These are phyloP conservation scores for Tagetes patula DNA, from an alignment of 129 eudicot genomes.

Conservation along the genomic window DNA sequence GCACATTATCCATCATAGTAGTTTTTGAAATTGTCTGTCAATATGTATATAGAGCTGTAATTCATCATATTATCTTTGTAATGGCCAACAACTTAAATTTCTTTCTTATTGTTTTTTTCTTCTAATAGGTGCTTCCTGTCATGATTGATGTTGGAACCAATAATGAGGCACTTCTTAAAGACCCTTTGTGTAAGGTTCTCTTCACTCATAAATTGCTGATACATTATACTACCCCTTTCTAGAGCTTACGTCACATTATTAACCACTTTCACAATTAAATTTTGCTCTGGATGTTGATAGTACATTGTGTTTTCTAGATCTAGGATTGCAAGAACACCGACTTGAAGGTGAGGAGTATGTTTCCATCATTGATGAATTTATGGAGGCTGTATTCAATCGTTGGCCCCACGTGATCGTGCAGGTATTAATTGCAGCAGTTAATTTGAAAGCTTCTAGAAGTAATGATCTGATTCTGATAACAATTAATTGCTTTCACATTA, in stretches of 20 bases:
- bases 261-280: not conserved
- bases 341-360: constrained; percentile 93
- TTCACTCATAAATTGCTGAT: constrained; percentile 3
- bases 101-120: constrained; percentile 6
- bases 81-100: constrained; percentile 4
- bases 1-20: constrained; percentile 20
- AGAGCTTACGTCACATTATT: not conserved
- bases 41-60: not conserved
- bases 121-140: constrained; percentile 82
- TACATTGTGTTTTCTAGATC: constrained; percentile 43
- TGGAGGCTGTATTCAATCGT: constrained; percentile 93
- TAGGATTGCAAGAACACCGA: constrained; percentile 94
- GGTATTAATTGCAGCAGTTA: constrained; percentile 40
- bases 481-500: not conserved
- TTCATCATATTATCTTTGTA: not conserved
- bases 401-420: constrained; percentile 97
- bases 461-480: constrained; percentile 5
- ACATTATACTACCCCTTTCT: not conserved
- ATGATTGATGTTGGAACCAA: constrained; percentile 98
- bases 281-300: not conserved
- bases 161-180: constrained; percentile 81
- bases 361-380: constrained; percentile 83
- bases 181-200: constrained; percentile 72
- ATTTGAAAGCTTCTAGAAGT: not conserved
- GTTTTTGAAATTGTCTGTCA: not conserved